These are phyloP conservation scores for Oidium heveae DNA, from an alignment of 2,329 filamentous ascomycete species.

Conservation along the genomic window DNA sequence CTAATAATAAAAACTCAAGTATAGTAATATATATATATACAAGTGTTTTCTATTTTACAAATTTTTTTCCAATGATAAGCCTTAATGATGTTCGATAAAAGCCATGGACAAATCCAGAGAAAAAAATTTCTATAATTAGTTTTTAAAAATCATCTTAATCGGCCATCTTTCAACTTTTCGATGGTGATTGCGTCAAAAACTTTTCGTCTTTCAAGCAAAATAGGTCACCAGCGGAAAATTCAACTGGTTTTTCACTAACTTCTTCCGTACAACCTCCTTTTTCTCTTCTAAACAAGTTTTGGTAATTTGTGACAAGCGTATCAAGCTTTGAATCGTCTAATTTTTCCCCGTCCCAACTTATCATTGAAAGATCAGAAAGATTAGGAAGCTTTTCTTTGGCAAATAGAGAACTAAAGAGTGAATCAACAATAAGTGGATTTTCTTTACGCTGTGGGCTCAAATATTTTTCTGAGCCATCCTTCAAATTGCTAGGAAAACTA, in stretches of 20 bases:
- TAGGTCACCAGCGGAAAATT: conserved; percentile 7
- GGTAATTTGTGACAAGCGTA: conserved; percentile 19
- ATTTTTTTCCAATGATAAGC: no score
- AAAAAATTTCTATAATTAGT: no score
- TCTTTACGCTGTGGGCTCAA: conserved; percentile 10
- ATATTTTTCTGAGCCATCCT: conserved; percentile 10
- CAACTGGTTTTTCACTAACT: conserved; percentile 4
- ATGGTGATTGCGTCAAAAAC: no score
- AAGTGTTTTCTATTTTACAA: no score
- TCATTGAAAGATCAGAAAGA: conserved; percentile 26
- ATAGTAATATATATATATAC: no score
- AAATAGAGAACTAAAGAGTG: conserved; percentile 25
- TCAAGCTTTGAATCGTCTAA: conserved; percentile 17
- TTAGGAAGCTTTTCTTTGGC: conserved; percentile 19
- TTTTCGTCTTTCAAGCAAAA: conserved; percentile 10
- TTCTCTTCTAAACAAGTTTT: conserved; percentile 29
- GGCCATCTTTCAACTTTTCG: no score
- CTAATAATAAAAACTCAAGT: no score
- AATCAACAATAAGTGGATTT: conserved; percentile 19
- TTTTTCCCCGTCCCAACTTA: conserved; percentile 38
- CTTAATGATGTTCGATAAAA: no score
- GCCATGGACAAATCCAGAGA: no score
- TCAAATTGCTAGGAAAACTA: conserved; percentile 7
- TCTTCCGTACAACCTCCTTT: conserved; percentile 36
- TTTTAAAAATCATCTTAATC: no score